phyloP scores from a whole-genome alignment of 805 yeast species.

The Nakazawaea ernobii region DNA sequence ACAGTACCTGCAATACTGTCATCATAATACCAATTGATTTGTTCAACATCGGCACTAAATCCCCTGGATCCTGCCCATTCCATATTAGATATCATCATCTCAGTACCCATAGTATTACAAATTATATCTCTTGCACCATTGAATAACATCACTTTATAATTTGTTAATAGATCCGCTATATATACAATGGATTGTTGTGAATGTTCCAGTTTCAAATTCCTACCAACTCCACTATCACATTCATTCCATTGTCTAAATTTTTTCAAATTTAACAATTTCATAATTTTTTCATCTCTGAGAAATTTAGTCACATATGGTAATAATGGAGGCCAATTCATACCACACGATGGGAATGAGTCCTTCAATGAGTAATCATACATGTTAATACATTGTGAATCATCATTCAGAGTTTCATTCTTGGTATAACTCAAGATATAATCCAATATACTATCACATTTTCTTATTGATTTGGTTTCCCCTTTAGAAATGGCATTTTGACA shows the following conservation, averaged over 20 bases:
- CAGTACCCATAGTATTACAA: slow-evolving; percentile 78
- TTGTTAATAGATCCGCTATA: slow-evolving; percentile 57
- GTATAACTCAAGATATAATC: slow-evolving; percentile 30
- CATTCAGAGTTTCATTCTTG: slow-evolving; percentile 17
- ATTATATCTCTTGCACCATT: slow-evolving; percentile 87
- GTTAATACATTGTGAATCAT: slow-evolving; percentile 60
- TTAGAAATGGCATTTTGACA: slow-evolving; percentile 52
- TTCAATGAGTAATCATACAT: slow-evolving; percentile 72
- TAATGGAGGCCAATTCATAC: slow-evolving; percentile 85
- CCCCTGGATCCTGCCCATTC: slow-evolving; percentile 62
- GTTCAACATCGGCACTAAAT: slow-evolving; percentile 28
- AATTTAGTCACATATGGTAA: slow-evolving; percentile 44
- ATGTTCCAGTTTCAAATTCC: slow-evolving; percentile 40
- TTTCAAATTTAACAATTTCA: slow-evolving; percentile 44
- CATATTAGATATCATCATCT: slow-evolving; percentile 54
- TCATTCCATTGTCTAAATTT: slow-evolving; percentile 57
- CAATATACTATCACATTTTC: slow-evolving; percentile 38
- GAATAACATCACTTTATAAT: slow-evolving; percentile 64
- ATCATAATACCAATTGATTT: slow-evolving; percentile 39
- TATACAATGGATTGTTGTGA: slow-evolving; percentile 59
- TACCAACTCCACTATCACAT: slow-evolving; percentile 60
- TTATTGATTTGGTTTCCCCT: slow-evolving; percentile 16
- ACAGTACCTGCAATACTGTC: slow-evolving; percentile 32
- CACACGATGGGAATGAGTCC: slow-evolving; percentile 82
- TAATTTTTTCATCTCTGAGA: slow-evolving; percentile 40